phyloP scores from a whole-genome alignment of 176 grass and related monocot species.

The Coix lacrymajobi region DNA sequence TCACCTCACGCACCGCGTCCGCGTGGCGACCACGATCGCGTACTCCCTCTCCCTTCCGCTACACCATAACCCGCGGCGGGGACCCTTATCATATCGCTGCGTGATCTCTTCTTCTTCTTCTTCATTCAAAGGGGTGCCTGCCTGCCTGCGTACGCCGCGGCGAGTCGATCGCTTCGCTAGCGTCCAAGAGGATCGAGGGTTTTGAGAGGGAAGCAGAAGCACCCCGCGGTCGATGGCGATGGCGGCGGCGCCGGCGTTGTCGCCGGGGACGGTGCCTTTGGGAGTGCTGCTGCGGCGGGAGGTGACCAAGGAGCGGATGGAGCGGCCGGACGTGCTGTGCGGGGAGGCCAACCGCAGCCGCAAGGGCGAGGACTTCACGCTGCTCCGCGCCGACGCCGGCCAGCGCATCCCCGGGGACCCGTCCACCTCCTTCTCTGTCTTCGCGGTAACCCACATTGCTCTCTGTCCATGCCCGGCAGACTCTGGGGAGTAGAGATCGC shows the following conservation, averaged over 20 bases:
- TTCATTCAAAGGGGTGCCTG: background rate
- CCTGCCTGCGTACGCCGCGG: background rate
- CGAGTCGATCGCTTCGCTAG: background rate
- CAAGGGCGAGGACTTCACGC: constrained; percentile 94
- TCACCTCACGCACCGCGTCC: background rate
- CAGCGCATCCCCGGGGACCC: constrained; percentile 68
- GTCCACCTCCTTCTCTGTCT: constrained; percentile 86
- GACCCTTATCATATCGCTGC: background rate
- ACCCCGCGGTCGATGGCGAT: background rate
- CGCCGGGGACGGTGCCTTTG: constrained; percentile 52
- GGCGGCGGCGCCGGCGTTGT: background rate
- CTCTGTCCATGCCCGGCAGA: background rate
- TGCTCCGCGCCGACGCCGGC: constrained; percentile 51
- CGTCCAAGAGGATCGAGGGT: background rate
- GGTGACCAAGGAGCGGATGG: constrained; percentile 81
- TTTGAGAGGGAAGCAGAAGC: background rate
- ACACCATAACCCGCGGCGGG: background rate
- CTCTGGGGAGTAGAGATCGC: background rate
- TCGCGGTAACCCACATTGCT: constrained; percentile 56
- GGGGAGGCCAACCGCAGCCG: constrained; percentile 71
- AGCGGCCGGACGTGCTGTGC: constrained; percentile 73
- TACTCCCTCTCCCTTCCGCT: background rate
- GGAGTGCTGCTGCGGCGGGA: constrained; percentile 87
- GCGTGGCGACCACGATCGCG: constrained; percentile 33
- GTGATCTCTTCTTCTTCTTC: background rate